A percentile compares a stretch with the other conserved stretches of the same genome.
phyloP scores from a whole-genome alignment of 495 filamentous ascomycete species.

The Evansstolkia leycettana region DNA sequence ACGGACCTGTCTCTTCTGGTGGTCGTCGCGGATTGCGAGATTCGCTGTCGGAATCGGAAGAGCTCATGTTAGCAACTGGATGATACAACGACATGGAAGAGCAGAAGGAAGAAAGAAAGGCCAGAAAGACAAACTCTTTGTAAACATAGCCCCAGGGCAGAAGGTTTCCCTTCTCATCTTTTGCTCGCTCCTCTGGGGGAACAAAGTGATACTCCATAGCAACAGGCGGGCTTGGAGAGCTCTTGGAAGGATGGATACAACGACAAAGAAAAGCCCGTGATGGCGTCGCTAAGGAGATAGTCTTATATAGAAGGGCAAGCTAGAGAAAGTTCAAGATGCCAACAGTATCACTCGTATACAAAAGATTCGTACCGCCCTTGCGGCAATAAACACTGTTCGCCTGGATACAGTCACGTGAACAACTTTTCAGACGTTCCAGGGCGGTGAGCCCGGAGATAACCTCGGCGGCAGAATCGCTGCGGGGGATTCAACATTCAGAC shows the following conservation, averaged over 20 bases:
- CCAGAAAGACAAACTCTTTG: slow-evolving; percentile 36
- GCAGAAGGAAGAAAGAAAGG: background rate
- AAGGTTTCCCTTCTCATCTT: slow-evolving; percentile 44
- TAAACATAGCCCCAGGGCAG: slow-evolving; percentile 51
- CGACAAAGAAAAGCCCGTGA: too few relatives aligned
- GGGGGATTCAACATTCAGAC: too few relatives aligned
- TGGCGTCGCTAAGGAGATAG: too few relatives aligned
- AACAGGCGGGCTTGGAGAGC: background rate
- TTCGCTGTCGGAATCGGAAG: slow-evolving; percentile 17
- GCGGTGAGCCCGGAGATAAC: slow-evolving; percentile 10
- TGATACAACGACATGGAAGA: background rate
- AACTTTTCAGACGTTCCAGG: background rate
- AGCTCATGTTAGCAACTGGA: slow-evolving; percentile 6
- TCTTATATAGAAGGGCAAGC: too few relatives aligned
- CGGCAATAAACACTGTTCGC: too few relatives aligned
- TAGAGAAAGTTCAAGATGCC: too few relatives aligned
- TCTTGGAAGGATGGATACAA: too few relatives aligned
- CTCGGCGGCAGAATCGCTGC: slow-evolving; percentile 3
- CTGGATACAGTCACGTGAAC: background rate
- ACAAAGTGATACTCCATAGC: slow-evolving; percentile 55
- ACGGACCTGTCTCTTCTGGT: slow-evolving; percentile 50
- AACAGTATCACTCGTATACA: too few relatives aligned
- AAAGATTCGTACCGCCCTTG: too few relatives aligned
- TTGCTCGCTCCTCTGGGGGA: slow-evolving; percentile 49
- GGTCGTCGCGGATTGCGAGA: slow-evolving; percentile 36